Base-by-base conservation (phyloP, 2,329 filamentous ascomycete species). In the Pyrenochaeta sp. region DNA sequence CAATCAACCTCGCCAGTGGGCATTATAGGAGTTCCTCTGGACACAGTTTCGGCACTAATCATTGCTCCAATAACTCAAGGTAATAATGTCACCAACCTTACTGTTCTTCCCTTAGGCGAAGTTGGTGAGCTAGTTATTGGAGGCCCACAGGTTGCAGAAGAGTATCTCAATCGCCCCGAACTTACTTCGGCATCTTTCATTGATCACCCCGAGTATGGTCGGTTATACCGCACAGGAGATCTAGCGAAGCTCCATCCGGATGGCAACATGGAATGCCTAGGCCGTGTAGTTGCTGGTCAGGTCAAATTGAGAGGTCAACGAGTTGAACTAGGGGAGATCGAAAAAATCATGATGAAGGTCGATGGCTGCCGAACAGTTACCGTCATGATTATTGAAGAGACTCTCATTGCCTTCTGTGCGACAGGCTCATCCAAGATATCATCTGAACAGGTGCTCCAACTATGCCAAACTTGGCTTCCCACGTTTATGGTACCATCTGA, bases 301-400 rank as follows among this genome's bases (percentile, higher is more conserved):
- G 85, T 96, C 36, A 96, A 96, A 70, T 77, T 96, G 6, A 82
- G 90, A 39, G 91, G 91, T 1, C 91, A 96, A 69, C 80, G 90
- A 35, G 81, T 95, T 36, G 88, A 94, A 61, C 81, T 94, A 4
- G 88, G 88, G 0, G 90, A 74, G 38, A 63, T 74, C n/a, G 69
- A 73, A 48, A 60, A 72, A 27, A 57, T 57, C 13, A 55, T 70
- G 6, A 49, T 60, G 28, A 69, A 60, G 38, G 38, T 63, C 7
- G 41, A 62, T 17, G 60, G 54, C 7, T 73, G 90, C 32, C 84
- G 86, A 48, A 81, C 81, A 32, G 85, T 84, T 1, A 80, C 86
- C 10, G 89, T 85, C 2, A 78, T 83, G 18, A 84, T 96, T 2
- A 73, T 90, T 19, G 76, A 80, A 2, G 84, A 86, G 6, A 81